Base-by-base conservation (phyloP, 805 yeast genomes). In the Lachancea lanzarotensis region DNA sequence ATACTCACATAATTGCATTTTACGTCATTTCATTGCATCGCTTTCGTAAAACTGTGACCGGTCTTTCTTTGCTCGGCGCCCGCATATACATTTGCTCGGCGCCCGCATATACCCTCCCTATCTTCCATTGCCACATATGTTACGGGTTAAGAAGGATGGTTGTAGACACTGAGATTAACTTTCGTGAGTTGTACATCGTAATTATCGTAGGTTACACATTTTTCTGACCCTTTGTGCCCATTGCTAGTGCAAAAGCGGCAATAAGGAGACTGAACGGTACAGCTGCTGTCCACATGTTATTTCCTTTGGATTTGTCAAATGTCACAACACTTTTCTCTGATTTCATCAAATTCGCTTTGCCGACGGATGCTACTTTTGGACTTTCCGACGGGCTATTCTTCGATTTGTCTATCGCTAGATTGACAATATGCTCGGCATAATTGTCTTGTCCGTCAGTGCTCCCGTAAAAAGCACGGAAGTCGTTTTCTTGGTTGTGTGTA, bases 401-500 rank as follows among this genome's bases (percentile, higher is more conserved):
- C 45, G 44, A 32, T 45, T 48, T 42, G 47, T 49, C 29, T 40
- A 40, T 37, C 7, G 57, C 57, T 32, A 54, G 37, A 35, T 52
- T 48, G 27, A 54, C 35, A 35, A 52, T 45, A 26, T 48, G 49
- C 13, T 47, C 51, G 11, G 30, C 43, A 7, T 45, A 40, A 10
- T 45, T 45, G 17, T 48, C 52, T n/a, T 27, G 13, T 34, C 32
- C 38, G 37, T 32, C 33, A 32, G 20, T 4, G 18, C 12, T 38
- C 9, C 17, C 26, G 11, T 16, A 5, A 11, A 41, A 12, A 8
- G 44, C 40, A 12, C 26, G 25, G 16, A 31, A 31, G 20, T 31
- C 40, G 13, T 38, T 35, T 17, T 20, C 38, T 25, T 32, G 35
- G 31, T 38, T 44, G 47, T 75, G 81, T 42, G 70, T 72, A 55